phyloP scores from a whole-genome alignment of 352 stramenopile species.

The Pythium oligandrum region DNA sequence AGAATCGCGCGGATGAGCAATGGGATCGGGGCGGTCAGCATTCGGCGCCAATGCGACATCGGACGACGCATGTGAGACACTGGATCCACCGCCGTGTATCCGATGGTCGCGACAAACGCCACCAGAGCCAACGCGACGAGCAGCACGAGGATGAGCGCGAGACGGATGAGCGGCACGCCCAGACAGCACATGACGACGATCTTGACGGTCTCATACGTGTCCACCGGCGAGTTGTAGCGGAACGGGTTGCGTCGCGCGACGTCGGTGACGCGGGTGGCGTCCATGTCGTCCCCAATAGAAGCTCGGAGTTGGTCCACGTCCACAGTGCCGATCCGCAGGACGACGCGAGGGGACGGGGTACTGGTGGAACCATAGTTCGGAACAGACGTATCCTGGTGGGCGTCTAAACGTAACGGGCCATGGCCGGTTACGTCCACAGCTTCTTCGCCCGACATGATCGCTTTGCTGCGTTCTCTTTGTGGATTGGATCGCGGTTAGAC shows the following conservation, averaged over 20 bases:
- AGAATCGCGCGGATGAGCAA: conserved; percentile 43
- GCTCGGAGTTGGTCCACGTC: no score
- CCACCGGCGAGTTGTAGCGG: conserved; percentile 46
- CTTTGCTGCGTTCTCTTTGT: no score
- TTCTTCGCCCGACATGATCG: no score
- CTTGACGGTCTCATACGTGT: conserved; percentile 57
- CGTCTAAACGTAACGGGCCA: no score
- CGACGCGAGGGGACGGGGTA: no score
- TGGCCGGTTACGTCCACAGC: no score
- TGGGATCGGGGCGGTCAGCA: conserved; percentile 28
- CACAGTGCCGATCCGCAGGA: no score
- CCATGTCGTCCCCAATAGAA: no score
- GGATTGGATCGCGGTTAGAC: no score
- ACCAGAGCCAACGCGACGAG: conserved; percentile 31
- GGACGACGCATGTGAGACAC: conserved; percentile 19
- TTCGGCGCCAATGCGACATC: conserved; percentile 40
- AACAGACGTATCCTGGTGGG: no score
- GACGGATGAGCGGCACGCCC: conserved; percentile 48
- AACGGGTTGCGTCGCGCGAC: conserved; percentile 40
- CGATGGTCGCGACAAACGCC: conserved; percentile 42
- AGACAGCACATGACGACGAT: conserved; percentile 48
- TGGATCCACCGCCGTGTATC: conserved; percentile 38
- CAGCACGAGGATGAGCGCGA: conserved; percentile 35
- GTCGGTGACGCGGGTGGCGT: not conserved
- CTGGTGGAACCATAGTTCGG: no score